Evolutionary conservation across 805 yeast genomes (phyloP).

Genomic region (Saccharomycopsis sp.): DNA sequence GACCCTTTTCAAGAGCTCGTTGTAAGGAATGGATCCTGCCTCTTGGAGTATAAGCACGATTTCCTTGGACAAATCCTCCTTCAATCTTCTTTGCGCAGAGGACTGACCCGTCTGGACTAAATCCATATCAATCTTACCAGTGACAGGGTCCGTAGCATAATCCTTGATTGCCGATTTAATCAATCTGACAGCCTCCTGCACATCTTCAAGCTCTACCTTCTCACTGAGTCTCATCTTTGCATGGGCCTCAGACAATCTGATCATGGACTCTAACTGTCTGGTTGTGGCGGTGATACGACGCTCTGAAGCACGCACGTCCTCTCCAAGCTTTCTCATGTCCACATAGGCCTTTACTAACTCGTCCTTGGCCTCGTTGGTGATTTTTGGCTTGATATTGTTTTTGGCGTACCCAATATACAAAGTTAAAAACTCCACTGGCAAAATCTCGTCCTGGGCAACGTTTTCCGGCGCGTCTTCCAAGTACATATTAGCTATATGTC

Average conservation of each 20-base stretch:
- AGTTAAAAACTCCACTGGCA: slow-evolving; percentile 85
- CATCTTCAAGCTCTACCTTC: slow-evolving; percentile 71
- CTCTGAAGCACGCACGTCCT: slow-evolving; percentile 78
- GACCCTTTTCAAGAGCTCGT: slow-evolving; percentile 50
- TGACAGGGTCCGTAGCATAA: slow-evolving; percentile 95
- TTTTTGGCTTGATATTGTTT: slow-evolving; percentile 70
- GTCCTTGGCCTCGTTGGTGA: slow-evolving; percentile 69
- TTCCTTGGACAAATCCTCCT: slow-evolving; percentile 64
- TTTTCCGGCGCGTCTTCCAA: slow-evolving; percentile 78
- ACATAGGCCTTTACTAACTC: slow-evolving; percentile 86
- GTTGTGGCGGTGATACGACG: slow-evolving; percentile 96
- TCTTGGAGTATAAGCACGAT: slow-evolving; percentile 49
- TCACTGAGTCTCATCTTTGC: slow-evolving; percentile 87
- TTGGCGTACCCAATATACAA: slow-evolving; percentile 92
- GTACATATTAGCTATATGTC: slow-evolving; percentile 86
- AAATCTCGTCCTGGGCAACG: slow-evolving; percentile 57
- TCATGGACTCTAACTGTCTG: slow-evolving; percentile 93
- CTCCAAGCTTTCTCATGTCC: slow-evolving; percentile 90
- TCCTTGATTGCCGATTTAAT: slow-evolving; percentile 93
- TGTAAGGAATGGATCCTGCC: slow-evolving; percentile 44
- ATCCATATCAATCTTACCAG: slow-evolving; percentile 97
- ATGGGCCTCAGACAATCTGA: slow-evolving; percentile 90
- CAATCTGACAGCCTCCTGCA: slow-evolving; percentile 85
- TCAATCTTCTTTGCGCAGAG: slow-evolving; percentile 70
- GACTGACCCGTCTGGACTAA: slow-evolving; percentile 95